Evolutionary conservation across 2,329 filamentous ascomycete genomes (phyloP).

Genomic region (Fusarium pseudograminearum): DNA sequence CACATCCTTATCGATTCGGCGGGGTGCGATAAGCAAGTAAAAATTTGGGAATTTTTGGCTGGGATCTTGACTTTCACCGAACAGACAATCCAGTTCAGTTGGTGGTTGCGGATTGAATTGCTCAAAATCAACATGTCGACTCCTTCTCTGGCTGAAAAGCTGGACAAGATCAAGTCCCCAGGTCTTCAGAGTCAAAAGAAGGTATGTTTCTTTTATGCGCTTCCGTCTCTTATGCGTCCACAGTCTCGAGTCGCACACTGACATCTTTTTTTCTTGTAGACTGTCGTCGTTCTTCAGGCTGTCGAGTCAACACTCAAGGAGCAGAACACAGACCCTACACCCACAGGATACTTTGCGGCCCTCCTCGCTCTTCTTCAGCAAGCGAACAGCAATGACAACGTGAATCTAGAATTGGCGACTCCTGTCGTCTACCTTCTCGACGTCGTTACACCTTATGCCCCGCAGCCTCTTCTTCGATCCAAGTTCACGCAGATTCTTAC

Average conservation of each 20-base stretch:
- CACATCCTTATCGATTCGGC: conserved; percentile 44
- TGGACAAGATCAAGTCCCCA: conserved; percentile 96
- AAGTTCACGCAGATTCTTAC: conserved; percentile 96
- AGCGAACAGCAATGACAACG: conserved; percentile 74
- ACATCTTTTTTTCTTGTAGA: conserved; percentile 61
- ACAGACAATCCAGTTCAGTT: conserved; percentile 47
- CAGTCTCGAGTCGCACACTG: conserved; percentile 27
- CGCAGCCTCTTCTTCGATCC: conserved; percentile 86
- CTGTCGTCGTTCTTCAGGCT: conserved; percentile 85
- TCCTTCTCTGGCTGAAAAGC: conserved; percentile 79
- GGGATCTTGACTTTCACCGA: conserved; percentile 45
- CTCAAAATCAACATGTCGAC: conserved; percentile 60
- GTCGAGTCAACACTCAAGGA: conserved; percentile 93
- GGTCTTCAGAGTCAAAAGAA: conserved; percentile 96
- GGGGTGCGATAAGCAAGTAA: conserved; percentile 50
- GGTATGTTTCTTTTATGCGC: conserved; percentile 63
- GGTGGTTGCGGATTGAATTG: conserved; percentile 48
- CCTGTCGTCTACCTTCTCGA: conserved; percentile 97
- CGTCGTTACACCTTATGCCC: conserved; percentile 85
- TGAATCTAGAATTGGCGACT: conserved; percentile 85
- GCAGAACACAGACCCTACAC: conserved; percentile 83
- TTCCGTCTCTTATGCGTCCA: not conserved
- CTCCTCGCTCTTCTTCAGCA: conserved; percentile 88
- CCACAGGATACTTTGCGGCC: conserved; percentile 96
- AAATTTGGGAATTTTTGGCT: conserved; percentile 48